phyloP scores from a whole-genome alignment of 306 rosid species.

The Elaeagnus macrophylla region DNA sequence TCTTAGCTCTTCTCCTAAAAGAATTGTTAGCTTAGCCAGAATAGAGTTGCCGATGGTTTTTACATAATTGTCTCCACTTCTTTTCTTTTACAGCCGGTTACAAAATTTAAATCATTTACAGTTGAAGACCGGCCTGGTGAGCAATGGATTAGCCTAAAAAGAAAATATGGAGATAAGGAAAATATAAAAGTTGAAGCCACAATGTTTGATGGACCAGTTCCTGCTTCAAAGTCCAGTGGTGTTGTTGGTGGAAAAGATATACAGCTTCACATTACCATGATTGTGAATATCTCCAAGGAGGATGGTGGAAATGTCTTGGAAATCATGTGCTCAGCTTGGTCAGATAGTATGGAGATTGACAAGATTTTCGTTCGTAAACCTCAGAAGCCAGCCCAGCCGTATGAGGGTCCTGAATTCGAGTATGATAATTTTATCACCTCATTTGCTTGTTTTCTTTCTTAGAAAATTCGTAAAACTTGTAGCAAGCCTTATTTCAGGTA shows the following conservation, averaged over 20 bases:
- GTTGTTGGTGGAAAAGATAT: constrained; percentile 32
- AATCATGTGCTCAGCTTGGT: constrained; percentile 81
- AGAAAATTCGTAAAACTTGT: background rate
- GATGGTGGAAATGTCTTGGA: constrained; percentile 39
- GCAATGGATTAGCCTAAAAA: constrained; percentile 62
- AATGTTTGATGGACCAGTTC: constrained; percentile 57
- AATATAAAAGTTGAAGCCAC: constrained; percentile 68
- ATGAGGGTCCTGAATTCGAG: constrained; percentile 73
- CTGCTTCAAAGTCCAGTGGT: constrained; percentile 30
- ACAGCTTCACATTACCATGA: constrained; percentile 55
- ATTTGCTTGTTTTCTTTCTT: background rate
- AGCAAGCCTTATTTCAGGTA: no score
- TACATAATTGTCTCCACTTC: background rate
- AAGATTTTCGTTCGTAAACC: constrained; percentile 26
- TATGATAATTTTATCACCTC: constrained; percentile 24
- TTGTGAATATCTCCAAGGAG: constrained; percentile 59
- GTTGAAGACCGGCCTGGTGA: constrained; percentile 64
- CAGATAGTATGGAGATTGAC: constrained; percentile 52
- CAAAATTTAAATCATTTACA: constrained; percentile 43
- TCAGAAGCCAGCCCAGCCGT: constrained; percentile 38
- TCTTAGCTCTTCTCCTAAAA: background rate
- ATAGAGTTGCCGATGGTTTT: background rate
- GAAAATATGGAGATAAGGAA: constrained; percentile 45
- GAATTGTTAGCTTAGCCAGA: background rate
- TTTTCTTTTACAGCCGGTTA: constrained; percentile 39